Percentiles rank a stretch among this genome's conserved stretches.
Conservation (phyloP, 202 grass and related monocot species). For the Saccharum hybrid region DNA sequence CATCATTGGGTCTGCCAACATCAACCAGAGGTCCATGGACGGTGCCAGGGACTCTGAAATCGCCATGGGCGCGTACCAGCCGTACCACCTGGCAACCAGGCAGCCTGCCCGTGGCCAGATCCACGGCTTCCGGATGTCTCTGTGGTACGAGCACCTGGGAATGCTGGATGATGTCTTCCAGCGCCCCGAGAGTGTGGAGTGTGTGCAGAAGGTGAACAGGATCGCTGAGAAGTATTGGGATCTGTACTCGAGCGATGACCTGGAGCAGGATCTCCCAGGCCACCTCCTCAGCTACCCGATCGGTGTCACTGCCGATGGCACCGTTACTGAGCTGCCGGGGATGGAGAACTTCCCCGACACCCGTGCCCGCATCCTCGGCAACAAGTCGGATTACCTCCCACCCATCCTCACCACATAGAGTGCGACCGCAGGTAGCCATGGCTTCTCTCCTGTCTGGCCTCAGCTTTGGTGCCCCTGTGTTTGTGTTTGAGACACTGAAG, state of each 20-base stretch:
- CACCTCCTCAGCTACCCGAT: slow-evolving; percentile 89
- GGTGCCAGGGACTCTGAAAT: slow-evolving; percentile 89
- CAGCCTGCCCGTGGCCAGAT: slow-evolving; percentile 72
- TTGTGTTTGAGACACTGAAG: slow-evolving; percentile 30
- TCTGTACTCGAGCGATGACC: slow-evolving; percentile 66
- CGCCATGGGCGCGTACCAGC: slow-evolving; percentile 92
- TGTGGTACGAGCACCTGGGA: slow-evolving; percentile 95
- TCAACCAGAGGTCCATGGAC: slow-evolving; percentile 98
- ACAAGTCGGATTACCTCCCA: slow-evolving; percentile 69
- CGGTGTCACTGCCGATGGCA: slow-evolving; percentile 52
- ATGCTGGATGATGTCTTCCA: slow-evolving; percentile 79
- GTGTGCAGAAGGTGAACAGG: slow-evolving; percentile 83
- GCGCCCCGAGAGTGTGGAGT: slow-evolving; percentile 54
- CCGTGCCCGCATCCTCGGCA: slow-evolving; percentile 66
- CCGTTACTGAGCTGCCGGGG: slow-evolving; percentile 70
- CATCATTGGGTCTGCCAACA: slow-evolving; percentile 91
- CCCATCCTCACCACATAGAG: slow-evolving; percentile 90
- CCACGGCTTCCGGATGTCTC: slow-evolving; percentile 86
- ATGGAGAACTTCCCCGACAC: slow-evolving; percentile 95
- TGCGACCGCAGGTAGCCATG: not conserved
- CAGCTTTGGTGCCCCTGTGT: slow-evolving; percentile 36
- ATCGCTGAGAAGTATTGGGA: slow-evolving; percentile 86
- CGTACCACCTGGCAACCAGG: slow-evolving; percentile 63
- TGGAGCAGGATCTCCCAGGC: slow-evolving; percentile 72
- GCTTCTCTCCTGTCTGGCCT: slow-evolving; percentile 25